These are phyloP conservation scores for Botryococcus braunii DNA, from an alignment of 163 green algal genomes.

Conservation along the genomic window DNA sequence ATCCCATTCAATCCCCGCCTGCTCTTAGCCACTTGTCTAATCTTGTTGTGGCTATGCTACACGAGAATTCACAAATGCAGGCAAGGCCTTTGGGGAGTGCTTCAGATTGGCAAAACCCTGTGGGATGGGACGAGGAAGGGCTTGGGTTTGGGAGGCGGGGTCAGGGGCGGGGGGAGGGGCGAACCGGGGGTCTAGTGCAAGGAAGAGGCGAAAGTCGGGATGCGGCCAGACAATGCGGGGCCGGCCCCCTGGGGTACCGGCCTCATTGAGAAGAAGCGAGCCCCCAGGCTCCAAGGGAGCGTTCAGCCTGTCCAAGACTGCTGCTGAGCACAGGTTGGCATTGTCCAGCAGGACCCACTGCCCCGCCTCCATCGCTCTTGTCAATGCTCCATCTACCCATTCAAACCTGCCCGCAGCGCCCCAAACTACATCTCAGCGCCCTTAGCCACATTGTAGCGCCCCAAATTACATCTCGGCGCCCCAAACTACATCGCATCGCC, in stretches of 20 bases:
- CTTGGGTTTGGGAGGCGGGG: background rate
- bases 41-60: too few species aligned
- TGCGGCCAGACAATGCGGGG: constrained; percentile 72
- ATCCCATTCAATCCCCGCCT: too few species aligned
- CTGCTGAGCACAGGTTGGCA: constrained; percentile 93
- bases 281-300: constrained; percentile 86
- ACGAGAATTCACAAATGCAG: too few species aligned
- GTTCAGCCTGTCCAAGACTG: constrained; percentile 97
- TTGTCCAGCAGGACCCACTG: constrained; percentile 95
- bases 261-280: constrained; percentile 86
- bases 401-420: constrained; percentile 76
- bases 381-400: constrained; percentile 93
- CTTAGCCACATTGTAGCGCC: too few species aligned
- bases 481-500: too few species aligned
- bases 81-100: too few species aligned
- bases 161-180: background rate
- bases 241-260: constrained; percentile 28
- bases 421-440: too few species aligned
- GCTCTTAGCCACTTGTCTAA: too few species aligned
- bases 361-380: constrained; percentile 62
- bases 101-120: background rate
- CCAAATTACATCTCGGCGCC: too few species aligned
- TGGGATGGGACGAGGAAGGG: background rate
- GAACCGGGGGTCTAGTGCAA: constrained; percentile 72
- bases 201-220: constrained; percentile 86